phyloP scores from a whole-genome alignment of 2,329 filamentous ascomycete species.

The Calycina marina region DNA sequence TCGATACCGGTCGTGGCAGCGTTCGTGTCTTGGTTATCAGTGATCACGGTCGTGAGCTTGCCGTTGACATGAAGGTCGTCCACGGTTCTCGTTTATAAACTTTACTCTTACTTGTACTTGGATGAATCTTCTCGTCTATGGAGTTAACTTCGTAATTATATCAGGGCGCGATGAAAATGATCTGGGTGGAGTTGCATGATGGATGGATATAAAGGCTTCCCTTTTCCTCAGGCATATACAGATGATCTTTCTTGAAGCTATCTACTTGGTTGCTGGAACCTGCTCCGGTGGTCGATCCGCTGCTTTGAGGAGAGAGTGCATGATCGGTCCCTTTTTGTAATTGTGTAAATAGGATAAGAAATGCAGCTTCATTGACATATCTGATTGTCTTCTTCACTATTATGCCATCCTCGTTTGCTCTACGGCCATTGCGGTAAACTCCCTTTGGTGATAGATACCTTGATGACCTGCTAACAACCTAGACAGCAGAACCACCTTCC shows the following conservation, averaged over 20 bases:
- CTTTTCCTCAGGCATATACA: constrained; percentile 4
- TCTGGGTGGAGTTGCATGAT: constrained; percentile 8
- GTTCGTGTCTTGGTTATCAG: constrained; percentile 92
- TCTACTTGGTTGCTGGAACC: constrained; percentile 4
- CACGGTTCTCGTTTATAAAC: constrained; percentile 54
- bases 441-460: neutral
- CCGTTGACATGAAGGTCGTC: constrained; percentile 97
- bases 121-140: constrained; percentile 8
- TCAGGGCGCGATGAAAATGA: constrained; percentile 2
- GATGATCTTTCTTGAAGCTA: constrained; percentile 1
- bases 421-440: too few relatives aligned
- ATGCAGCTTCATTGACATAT: neutral
- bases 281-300: constrained; percentile 3
- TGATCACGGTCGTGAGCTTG: constrained; percentile 85
- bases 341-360: constrained; percentile 7
- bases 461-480: neutral
- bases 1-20: constrained; percentile 82
- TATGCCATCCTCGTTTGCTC: neutral
- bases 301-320: constrained; percentile 2
- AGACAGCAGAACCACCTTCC: neutral
- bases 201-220: constrained; percentile 6
- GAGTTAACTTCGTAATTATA: constrained; percentile 6
- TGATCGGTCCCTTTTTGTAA: constrained; percentile 5
- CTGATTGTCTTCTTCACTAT: too few relatives aligned
- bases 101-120: constrained; percentile 9